Conservation (phyloP, 192 early-diverging fungal genomes). For the Dissophora ornata region DNA sequence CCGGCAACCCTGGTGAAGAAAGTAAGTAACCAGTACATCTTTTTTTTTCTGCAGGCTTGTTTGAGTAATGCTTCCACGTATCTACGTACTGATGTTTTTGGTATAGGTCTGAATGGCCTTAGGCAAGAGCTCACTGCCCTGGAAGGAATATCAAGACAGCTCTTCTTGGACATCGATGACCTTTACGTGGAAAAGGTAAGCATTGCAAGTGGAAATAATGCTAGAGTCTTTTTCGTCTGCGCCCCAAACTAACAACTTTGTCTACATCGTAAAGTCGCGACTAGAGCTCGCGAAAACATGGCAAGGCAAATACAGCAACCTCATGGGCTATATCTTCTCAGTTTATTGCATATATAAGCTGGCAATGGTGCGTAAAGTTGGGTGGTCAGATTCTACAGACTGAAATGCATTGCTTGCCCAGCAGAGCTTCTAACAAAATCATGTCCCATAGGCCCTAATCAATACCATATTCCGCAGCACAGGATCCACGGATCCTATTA, state of each 20-base stretch:
- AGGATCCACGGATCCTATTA: slow-evolving; percentile 86
- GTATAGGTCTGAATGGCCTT: slow-evolving; percentile 58
- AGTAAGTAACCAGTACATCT: slow-evolving; percentile 23
- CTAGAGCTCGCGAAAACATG: slow-evolving; percentile 72
- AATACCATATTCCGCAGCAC: slow-evolving; percentile 82
- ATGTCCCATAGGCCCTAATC: slow-evolving; percentile 67
- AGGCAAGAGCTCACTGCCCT: slow-evolving; percentile 65
- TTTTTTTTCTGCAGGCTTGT: neutral
- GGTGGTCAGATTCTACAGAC: too few relatives aligned
- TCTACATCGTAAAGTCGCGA: too few relatives aligned
- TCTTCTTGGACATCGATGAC: slow-evolving; percentile 85
- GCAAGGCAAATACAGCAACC: slow-evolving; percentile 82
- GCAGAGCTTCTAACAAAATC: neutral
- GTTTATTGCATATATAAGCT: slow-evolving; percentile 93
- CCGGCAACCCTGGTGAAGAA: slow-evolving; percentile 19
- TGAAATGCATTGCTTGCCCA: too few relatives aligned
- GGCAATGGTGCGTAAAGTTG: slow-evolving; percentile 66
- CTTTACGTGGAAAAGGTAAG: slow-evolving; percentile 79
- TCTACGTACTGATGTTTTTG: too few relatives aligned
- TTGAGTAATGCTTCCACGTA: too few relatives aligned
- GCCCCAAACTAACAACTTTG: too few relatives aligned
- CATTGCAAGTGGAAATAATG: neutral
- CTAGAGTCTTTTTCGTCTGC: too few relatives aligned
- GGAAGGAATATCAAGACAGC: slow-evolving; percentile 74
- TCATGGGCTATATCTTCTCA: slow-evolving; percentile 88